Base-by-base conservation (phyloP, 345 rosid genomes). In the Euclidium syriacum region DNA sequence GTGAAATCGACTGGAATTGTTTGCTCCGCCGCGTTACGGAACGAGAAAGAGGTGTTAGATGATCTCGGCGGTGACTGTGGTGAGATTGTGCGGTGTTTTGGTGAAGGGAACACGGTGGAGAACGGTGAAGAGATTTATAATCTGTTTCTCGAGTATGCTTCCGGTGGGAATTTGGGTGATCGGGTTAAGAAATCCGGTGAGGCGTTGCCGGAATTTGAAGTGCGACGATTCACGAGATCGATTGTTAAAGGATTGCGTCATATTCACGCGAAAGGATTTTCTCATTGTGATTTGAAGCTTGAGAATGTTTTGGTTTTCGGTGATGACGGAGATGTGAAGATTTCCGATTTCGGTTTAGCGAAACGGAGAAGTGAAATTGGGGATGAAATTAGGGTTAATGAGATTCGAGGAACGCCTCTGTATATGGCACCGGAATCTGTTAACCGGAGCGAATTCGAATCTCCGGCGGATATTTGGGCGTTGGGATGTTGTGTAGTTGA, bases 391-490 rank as follows among this genome's bases (percentile, higher is more conserved):
- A 54, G 40, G 25, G 49, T 30, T 11, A n/a, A n/a, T 52, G 77
- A 68, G 75, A 74, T 79, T 42, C 58, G 91, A 52, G 98, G 98
- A 20, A 91, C 96, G 27, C 85, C 88, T 4, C 23, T 86, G 55
- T 88, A 84, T 22, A 68, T 86, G 82, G 81, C 96, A 7, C 98
- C 95, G 16, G 98, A 91, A 36, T 73, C 91, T 0, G 84, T 88
- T 10, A 75, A 64, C 22, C 68, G 70, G 15, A 79, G 79, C 40
- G 79, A 79, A 18, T 80, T 80, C 32, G 92, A 78, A 39, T 58
- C 88, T 0, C 81, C 88, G 33, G 79, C 68, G 15, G 98, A 91
- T 54, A 73, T 91, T 1, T 91, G 98, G 96, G 90, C 86, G 0
- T 77, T 91, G 17, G 98, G 96, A 5, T 91, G 96, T 61, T 75